phyloP scores from a whole-genome alignment of 2,329 filamentous ascomycete species.

The Mollisiaceae sp. region DNA sequence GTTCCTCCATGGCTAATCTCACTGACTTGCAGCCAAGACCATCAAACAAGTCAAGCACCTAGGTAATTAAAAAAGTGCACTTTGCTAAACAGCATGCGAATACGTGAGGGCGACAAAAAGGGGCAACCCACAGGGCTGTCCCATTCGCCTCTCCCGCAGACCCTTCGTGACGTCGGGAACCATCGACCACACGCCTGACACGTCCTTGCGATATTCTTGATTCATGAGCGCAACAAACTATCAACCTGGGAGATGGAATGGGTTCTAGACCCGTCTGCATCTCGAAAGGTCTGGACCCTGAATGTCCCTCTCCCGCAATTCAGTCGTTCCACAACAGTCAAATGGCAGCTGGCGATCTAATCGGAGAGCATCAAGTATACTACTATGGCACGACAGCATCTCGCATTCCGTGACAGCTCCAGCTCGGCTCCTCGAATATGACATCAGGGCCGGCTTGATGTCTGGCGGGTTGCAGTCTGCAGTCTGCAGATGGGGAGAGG shows the following conservation, averaged over 20 bases:
- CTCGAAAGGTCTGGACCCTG: background rate
- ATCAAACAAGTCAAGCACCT: too few relatives aligned
- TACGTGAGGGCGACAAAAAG: background rate
- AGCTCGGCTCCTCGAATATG: background rate
- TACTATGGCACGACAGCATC: background rate
- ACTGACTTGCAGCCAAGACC: too few relatives aligned
- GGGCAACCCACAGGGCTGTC: background rate
- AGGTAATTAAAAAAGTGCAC: too few relatives aligned
- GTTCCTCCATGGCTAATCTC: too few relatives aligned
- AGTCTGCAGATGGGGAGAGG: background rate
- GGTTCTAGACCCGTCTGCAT: background rate
- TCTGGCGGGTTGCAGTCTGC: too few relatives aligned
- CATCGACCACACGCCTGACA: background rate
- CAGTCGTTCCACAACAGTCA: background rate
- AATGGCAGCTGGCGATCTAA: background rate
- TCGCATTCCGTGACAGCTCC: too few relatives aligned
- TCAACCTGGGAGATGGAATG: background rate
- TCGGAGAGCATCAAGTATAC: too few relatives aligned
- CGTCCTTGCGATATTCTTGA: background rate
- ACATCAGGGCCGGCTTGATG: background rate
- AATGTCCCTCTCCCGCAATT: background rate
- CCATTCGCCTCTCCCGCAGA: background rate
- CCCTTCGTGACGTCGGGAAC: background rate
- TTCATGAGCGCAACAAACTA: background rate
- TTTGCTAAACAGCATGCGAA: too few relatives aligned